A percentile compares a stretch with the other conserved stretches of the same genome.
phyloP scores from a whole-genome alignment of 495 filamentous ascomycete genomes.

The Aspergillus incahuasiensis region DNA sequence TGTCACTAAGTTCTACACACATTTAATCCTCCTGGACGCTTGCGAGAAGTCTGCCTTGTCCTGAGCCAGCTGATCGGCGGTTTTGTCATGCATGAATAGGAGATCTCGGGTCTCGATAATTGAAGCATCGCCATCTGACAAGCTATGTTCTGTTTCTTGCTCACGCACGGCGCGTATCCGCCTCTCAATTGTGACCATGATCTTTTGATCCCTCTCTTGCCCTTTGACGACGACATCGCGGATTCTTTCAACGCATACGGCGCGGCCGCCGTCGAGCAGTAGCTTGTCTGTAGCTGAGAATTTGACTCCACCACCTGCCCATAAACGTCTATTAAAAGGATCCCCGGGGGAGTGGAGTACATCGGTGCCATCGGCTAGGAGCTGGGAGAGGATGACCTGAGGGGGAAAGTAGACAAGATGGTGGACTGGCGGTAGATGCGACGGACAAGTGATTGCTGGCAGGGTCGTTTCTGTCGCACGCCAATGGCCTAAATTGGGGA shows the following conservation, averaged over 20 bases:
- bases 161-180: constrained; percentile 38
- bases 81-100: constrained; percentile 56
- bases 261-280: constrained; percentile 45
- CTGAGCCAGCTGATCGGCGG: constrained; percentile 24
- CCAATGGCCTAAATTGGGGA: constrained; percentile 28
- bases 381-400: constrained; percentile 46
- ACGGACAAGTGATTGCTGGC: constrained; percentile 31
- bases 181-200: constrained; percentile 56
- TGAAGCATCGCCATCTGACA: too few relatives aligned
- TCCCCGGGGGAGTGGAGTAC: constrained; percentile 59
- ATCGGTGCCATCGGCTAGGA: constrained; percentile 74
- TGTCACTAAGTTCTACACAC: constrained; percentile 23
- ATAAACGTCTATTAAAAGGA: constrained; percentile 68
- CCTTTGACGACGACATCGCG: constrained; percentile 56
- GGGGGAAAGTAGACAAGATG: constrained; percentile 74
- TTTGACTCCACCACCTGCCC: constrained; percentile 62
- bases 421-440: constrained; percentile 43
- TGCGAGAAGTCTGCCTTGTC: constrained; percentile 27
- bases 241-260: constrained; percentile 62
- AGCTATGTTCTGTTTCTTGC: constrained; percentile 32
- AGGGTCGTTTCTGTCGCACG: constrained; percentile 17
- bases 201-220: constrained; percentile 50
- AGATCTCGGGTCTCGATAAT: constrained; percentile 54
- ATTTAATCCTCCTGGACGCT: constrained; percentile 31
- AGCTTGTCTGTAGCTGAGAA: constrained; percentile 25